phyloP scores from a whole-genome alignment of 768 basidiomycete genomes.

The Candolleomyces aberdarensis region DNA sequence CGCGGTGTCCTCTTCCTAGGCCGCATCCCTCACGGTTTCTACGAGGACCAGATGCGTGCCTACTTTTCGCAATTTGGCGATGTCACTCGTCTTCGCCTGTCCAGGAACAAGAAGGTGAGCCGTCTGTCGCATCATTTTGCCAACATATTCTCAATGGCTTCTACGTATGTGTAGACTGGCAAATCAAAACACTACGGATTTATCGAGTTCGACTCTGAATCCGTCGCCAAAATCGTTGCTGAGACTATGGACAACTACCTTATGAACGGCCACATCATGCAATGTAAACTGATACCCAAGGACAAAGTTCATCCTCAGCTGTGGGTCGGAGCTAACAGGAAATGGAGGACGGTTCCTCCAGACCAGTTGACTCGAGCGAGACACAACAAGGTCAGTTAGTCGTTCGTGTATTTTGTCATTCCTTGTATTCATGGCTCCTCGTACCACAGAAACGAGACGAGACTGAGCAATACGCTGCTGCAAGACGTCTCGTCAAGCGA shows the following conservation, averaged over 20 bases:
- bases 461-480: constrained; percentile 61
- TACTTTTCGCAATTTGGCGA: constrained; percentile 96
- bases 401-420: neutral
- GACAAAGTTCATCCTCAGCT: constrained; percentile 90
- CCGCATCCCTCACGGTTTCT: constrained; percentile 95
- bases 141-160: neutral
- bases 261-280: constrained; percentile 89
- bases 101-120: constrained; percentile 86
- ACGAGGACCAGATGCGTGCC: constrained; percentile 87
- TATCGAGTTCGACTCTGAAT: constrained; percentile 86
- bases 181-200: constrained; percentile 96
- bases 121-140: neutral
- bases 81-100: constrained; percentile 83
- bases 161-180: constrained; percentile 62
- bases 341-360: constrained; percentile 76
- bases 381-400: constrained; percentile 75
- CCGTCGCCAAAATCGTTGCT: constrained; percentile 91
- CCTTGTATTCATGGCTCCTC: neutral
- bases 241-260: constrained; percentile 99
- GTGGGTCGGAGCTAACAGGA: constrained; percentile 96
- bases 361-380: constrained; percentile 66
- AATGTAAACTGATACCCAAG: constrained; percentile 85
- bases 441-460: constrained; percentile 63
- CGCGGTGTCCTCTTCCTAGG: constrained; percentile 87
- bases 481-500: constrained; percentile 68